Evolutionary conservation across 176 grass and related monocot species (phyloP).

Genomic region (Chrysopogon serrulatus): DNA sequence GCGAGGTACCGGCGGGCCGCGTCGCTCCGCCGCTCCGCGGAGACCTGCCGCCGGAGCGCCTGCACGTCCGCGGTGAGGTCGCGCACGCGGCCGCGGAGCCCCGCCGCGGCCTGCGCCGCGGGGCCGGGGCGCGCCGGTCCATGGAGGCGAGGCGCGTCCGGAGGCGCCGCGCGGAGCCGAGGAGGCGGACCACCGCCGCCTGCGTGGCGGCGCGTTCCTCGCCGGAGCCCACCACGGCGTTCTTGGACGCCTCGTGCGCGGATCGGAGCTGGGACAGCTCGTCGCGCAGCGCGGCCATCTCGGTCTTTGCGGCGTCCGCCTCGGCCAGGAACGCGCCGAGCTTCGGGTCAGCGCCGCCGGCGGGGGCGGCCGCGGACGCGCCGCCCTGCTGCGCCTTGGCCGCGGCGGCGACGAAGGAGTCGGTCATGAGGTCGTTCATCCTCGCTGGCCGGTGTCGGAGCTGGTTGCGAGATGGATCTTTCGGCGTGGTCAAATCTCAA

Average conservation of each 20-base stretch:
- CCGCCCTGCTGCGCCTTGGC: conserved; percentile 1
- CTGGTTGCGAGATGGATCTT: not conserved
- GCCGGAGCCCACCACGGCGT: conserved; percentile 12
- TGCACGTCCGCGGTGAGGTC: conserved; percentile 50
- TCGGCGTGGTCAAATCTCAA: not conserved
- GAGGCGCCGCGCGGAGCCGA: conserved; percentile 34
- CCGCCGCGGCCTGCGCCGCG: conserved; percentile 31
- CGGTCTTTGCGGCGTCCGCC: conserved; percentile 42
- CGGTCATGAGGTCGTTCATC: conserved; percentile 66
- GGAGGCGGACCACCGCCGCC: conserved; percentile 44
- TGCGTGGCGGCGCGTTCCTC: conserved; percentile 25
- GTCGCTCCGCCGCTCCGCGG: conserved; percentile 50
- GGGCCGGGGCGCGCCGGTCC: conserved; percentile 41
- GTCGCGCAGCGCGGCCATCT: conserved; percentile 37
- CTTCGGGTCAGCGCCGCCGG: conserved; percentile 1
- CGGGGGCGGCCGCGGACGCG: not conserved
- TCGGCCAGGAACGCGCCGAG: conserved; percentile 49
- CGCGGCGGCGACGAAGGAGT: conserved; percentile 47
- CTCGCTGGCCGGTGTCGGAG: not conserved
- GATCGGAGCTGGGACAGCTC: conserved; percentile 31
- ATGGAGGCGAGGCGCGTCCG: conserved; percentile 37
- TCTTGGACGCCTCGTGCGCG: conserved; percentile 44
- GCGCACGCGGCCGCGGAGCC: conserved; percentile 45
- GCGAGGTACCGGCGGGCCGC: conserved; percentile 61
- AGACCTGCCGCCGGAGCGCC: conserved; percentile 44